phyloP scores from a whole-genome alignment of 345 rosid species.

The Bruguiera gymnorhiza region DNA sequence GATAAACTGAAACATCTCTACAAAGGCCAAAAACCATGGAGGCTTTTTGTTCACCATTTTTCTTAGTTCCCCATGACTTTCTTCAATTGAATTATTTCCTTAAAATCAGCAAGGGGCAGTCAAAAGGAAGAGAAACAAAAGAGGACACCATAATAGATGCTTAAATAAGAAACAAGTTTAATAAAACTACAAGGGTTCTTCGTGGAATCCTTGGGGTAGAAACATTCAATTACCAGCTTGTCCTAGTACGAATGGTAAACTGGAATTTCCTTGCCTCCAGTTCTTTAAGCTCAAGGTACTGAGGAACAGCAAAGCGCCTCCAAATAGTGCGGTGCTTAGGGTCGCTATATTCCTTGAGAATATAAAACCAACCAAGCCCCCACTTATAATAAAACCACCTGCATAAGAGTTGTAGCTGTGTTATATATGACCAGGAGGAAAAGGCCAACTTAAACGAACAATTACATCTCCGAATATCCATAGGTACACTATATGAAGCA shows the following conservation, averaged over 20 bases:
- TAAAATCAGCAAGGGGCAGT: background rate
- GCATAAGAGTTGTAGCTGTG: conserved; percentile 6
- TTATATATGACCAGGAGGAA: background rate
- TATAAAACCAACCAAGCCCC: conserved; percentile 70
- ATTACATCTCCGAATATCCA: too few species aligned
- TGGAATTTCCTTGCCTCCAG: conserved; percentile 91
- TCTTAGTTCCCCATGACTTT: background rate
- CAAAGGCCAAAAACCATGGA: background rate
- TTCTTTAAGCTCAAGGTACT: conserved; percentile 75
- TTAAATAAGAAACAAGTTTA: background rate
- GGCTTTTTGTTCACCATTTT: background rate
- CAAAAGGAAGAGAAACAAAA: background rate
- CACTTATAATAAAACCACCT: conserved; percentile 72
- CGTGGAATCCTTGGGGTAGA: too few species aligned
- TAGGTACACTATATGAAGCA: too few species aligned
- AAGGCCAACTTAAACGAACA: background rate
- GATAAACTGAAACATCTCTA: background rate
- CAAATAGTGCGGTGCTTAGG: conserved; percentile 53
- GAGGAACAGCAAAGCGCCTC: conserved; percentile 83
- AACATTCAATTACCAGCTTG: conserved; percentile 65
- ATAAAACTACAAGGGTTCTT: background rate
- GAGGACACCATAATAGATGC: background rate
- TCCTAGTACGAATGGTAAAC: conserved; percentile 79
- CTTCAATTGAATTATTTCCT: background rate
- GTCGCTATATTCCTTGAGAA: conserved; percentile 60